phyloP scores from a whole-genome alignment of 176 grass and related monocot genomes.

The Triticum monococcum region DNA sequence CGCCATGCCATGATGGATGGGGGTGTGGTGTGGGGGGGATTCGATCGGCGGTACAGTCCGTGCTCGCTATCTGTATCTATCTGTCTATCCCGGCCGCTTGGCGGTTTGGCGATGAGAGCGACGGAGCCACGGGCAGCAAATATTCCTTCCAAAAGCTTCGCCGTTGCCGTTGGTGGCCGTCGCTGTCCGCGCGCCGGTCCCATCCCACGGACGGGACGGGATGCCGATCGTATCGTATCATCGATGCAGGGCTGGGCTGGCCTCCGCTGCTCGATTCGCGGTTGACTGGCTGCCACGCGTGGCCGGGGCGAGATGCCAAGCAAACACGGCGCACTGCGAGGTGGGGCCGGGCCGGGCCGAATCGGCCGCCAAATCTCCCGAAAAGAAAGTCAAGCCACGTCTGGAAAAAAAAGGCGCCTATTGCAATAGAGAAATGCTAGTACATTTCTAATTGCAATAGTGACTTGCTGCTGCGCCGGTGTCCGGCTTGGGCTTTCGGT shows the following conservation, averaged over 20 bases:
- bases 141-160: neutral
- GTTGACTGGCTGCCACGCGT: no score
- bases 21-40: neutral
- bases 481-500: neutral
- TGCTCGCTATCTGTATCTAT: neutral
- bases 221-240: no score
- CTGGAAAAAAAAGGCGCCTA: neutral
- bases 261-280: no score
- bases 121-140: neutral
- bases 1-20: no score
- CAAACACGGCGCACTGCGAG: no score
- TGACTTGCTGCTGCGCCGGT: no score
- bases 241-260: no score
- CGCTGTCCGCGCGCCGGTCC: neutral
- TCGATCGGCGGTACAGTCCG: neutral
- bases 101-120: neutral
- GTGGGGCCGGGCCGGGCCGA: no score
- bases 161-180: neutral
- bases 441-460: no score
- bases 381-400: neutral
- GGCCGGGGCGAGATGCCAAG: no score
- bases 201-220: neutral
- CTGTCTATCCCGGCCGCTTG: neutral
- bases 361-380: neutral
- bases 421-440: neutral